Evolutionary conservation across 345 rosid species (phyloP).

Genomic region (Camelina laxa): DNA sequence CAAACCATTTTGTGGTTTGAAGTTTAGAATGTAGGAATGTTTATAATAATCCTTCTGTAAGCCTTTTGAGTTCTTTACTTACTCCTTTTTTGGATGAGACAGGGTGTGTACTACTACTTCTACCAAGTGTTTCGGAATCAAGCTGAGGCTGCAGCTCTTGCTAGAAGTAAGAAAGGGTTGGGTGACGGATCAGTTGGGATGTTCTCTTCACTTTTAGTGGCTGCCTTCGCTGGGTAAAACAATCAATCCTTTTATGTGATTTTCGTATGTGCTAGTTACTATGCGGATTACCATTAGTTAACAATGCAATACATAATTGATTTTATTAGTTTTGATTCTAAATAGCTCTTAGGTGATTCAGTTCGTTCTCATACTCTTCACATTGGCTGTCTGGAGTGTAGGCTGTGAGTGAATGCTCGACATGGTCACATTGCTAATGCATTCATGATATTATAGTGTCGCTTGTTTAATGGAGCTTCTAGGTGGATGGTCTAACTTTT

Average conservation of each 20-base stretch:
- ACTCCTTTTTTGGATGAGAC: slow-evolving; percentile 56
- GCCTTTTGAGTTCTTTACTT: slow-evolving; percentile 42
- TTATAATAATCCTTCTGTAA: slow-evolving; percentile 5
- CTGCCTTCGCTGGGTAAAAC: slow-evolving; percentile 90
- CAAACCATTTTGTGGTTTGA: background rate
- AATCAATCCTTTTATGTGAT: background rate
- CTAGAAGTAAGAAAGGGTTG: slow-evolving; percentile 60
- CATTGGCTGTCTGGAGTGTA: slow-evolving; percentile 14
- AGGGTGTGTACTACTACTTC: slow-evolving; percentile 99
- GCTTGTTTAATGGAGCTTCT: slow-evolving; percentile 13
- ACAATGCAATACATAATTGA: background rate
- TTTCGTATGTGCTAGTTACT: background rate
- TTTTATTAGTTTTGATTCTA: background rate
- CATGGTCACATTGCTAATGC: slow-evolving; percentile 11
- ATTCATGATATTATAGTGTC: slow-evolving; percentile 19
- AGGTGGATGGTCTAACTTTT: slow-evolving; percentile 10
- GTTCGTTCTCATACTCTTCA: background rate
- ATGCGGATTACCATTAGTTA: slow-evolving; percentile 7
- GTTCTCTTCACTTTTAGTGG: slow-evolving; percentile 89
- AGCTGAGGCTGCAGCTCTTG: slow-evolving; percentile 76
- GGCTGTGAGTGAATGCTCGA: background rate
- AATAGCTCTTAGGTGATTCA: background rate
- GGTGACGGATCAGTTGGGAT: slow-evolving; percentile 98
- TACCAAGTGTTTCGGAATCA: slow-evolving; percentile 98
- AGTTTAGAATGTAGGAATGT: background rate